Conservation (phyloP, 768 basidiomycete species). For the Lentinula detonsa region DNA sequence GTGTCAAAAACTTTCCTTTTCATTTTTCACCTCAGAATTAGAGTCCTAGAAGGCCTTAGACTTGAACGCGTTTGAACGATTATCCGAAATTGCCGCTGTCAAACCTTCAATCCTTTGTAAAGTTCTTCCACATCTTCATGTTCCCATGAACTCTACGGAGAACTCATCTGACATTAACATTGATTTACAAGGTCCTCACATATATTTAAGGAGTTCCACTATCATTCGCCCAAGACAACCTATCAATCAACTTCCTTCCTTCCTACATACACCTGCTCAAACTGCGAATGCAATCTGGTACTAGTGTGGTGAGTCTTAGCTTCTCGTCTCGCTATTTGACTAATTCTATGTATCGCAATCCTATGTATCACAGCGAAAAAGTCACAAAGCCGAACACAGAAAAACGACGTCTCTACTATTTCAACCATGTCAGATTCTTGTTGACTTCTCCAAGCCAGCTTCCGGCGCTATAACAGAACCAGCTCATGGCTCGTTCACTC, state of each 20-base stretch:
- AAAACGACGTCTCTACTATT: slow-evolving; percentile 10
- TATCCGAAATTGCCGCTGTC: not conserved
- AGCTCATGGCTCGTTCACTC: slow-evolving; percentile 33
- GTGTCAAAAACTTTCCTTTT: slow-evolving; percentile 13
- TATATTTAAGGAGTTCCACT: not conserved
- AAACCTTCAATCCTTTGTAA: not conserved
- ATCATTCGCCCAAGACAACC: not conserved
- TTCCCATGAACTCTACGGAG: not conserved
- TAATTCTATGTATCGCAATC: no score
- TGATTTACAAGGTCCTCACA: not conserved
- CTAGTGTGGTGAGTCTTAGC: not conserved
- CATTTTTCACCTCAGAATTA: no score
- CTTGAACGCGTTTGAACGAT: not conserved
- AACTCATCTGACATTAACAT: not conserved
- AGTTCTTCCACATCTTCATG: not conserved
- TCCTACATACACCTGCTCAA: not conserved
- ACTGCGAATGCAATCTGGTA: not conserved
- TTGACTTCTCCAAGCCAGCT: slow-evolving; percentile 16
- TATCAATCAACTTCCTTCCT: not conserved
- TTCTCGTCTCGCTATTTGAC: not conserved
- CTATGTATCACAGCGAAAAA: not conserved
- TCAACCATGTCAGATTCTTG: slow-evolving; percentile 20
- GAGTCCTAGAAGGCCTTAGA: not conserved
- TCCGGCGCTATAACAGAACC: slow-evolving; percentile 15
- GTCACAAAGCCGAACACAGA: not conserved